Evolutionary conservation across 2,329 filamentous ascomycete genomes (phyloP), one percentile per base, ranked within the genome.

Genomic region (Aspergillus brasiliensis): DNA sequence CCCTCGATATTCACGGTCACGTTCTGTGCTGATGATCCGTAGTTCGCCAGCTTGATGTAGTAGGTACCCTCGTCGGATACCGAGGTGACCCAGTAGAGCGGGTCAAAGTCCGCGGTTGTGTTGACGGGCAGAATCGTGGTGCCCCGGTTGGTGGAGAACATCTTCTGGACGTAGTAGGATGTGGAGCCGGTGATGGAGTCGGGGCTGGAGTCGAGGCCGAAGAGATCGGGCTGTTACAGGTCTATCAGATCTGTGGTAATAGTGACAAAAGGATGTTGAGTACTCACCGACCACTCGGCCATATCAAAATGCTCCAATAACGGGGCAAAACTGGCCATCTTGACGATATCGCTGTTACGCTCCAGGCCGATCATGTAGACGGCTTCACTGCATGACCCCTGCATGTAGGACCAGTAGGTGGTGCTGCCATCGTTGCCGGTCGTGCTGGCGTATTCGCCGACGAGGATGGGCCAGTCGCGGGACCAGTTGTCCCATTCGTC

Each of bases 321-420:
- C 0, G 76, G 75, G 7, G 76, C 75, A 59, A 77, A 78, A 6
- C 69, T 67, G 2, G 68, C 71, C 68, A 76, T 69, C 55, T 71
- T 69, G 5, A 78, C 72, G 4, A 75, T 66, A 48, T 78, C 72
- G 5, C 73, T 73, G 59, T 78, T 78, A 19, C 75, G 65, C 60
- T 76, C 72, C 53, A 74, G 65, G 5, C 86, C 85, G 61, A 90
- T 83, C 56, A 90, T 80, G 56, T 83, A 87, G 10, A 90, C 80
- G 8, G 86, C 87, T 71, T 91, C 88, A 13, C 83, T 83, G 7
- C 90, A 85, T 34, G 83, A 80, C 15, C 86, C 86, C 48, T 71
- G 70, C 66, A 75, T 68, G 47, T 65, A 73, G 0, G 68, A 62
- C 69, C 69, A 69, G 54, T 64, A 69, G 2, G 60, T 44, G 2